A percentile compares a stretch with the other conserved stretches of the same genome.
phyloP scores from a whole-genome alignment of 2,329 filamentous ascomycete genomes.

The Exophiala xenobiotica region DNA sequence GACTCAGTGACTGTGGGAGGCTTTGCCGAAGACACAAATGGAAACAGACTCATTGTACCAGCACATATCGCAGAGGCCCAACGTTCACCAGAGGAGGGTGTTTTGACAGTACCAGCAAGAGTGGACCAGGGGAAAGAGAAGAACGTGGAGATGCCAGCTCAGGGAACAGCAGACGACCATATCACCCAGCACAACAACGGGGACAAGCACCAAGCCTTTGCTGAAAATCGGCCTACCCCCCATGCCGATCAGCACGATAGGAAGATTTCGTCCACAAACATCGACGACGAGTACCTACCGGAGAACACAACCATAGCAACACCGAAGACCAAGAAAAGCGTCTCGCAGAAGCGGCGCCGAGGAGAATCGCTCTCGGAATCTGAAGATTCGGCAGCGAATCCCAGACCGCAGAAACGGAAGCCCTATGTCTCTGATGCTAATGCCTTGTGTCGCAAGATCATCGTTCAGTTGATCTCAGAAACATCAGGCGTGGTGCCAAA shows the following conservation, averaged over 20 bases:
- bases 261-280: not conserved
- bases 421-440: slow-evolving; percentile 1
- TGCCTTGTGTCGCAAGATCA: slow-evolving; percentile 42
- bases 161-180: too few relatives aligned
- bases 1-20: too few relatives aligned
- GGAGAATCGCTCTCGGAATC: not conserved
- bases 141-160: too few relatives aligned
- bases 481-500: slow-evolving; percentile 58
- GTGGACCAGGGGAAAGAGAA: too few relatives aligned
- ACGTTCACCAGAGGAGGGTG: too few relatives aligned
- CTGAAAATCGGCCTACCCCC: not conserved
- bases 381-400: not conserved
- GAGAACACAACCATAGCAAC: not conserved
- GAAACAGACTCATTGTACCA: too few relatives aligned
- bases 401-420: not conserved
- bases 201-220: too few relatives aligned
- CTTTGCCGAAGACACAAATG: too few relatives aligned
- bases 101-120: too few relatives aligned
- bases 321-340: not conserved
- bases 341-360: not conserved
- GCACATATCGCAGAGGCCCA: too few relatives aligned
- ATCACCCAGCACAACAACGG: too few relatives aligned
- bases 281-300: not conserved
- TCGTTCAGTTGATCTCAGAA: slow-evolving; percentile 55
- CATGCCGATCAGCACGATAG: not conserved